Conservation (phyloP, 768 basidiomycete genomes). For the Phanerochaete sordida region DNA sequence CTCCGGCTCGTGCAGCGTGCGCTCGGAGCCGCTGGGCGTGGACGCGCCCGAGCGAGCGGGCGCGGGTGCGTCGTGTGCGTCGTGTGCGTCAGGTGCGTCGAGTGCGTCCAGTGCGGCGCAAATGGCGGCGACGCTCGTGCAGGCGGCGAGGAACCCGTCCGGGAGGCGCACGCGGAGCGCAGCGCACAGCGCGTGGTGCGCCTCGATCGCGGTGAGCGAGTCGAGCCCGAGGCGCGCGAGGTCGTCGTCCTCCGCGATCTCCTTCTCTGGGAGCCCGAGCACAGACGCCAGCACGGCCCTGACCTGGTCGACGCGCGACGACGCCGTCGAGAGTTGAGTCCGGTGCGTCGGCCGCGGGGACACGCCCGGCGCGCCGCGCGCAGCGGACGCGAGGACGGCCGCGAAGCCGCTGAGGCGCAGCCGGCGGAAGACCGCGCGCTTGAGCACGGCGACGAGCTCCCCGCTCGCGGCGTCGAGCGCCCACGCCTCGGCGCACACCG, state of each 20-base stretch:
- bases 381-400: background rate
- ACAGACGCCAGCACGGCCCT: constrained; percentile 41
- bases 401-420: constrained; percentile 46
- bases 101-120: constrained; percentile 14
- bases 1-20: background rate
- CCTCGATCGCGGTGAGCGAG: constrained; percentile 63
- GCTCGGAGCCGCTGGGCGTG: background rate
- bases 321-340: background rate
- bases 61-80: background rate
- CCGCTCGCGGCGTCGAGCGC: constrained; percentile 33
- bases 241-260: constrained; percentile 42
- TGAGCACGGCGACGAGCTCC: constrained; percentile 50
- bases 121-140: constrained; percentile 38
- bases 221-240: constrained; percentile 58
- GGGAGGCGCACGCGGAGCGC: constrained; percentile 43
- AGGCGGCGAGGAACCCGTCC: constrained; percentile 36
- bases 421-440: constrained; percentile 56
- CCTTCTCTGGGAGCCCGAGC: constrained; percentile 33
- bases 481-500: constrained; percentile 46
- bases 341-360: constrained; percentile 14
- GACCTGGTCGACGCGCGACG: background rate
- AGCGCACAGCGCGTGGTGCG: constrained; percentile 41
- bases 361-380: background rate
- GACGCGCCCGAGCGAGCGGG: background rate
- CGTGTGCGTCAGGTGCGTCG: background rate